phyloP scores from a whole-genome alignment of 345 rosid species.

The Salix koriyanagi region DNA sequence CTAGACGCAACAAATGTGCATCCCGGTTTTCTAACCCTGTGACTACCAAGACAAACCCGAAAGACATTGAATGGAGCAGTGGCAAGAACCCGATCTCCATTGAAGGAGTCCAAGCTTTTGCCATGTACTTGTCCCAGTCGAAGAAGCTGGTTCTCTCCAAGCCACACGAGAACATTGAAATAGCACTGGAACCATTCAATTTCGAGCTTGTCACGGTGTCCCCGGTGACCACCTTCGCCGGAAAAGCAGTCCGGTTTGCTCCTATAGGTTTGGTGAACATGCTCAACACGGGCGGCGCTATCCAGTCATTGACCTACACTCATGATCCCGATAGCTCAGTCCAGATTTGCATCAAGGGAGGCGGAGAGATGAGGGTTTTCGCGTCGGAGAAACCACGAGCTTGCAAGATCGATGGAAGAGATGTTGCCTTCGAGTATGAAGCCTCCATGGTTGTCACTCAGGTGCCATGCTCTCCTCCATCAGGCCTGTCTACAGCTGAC shows the following conservation, averaged over 20 bases:
- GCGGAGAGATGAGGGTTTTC: conserved; percentile 64
- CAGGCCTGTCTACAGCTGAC: conserved; percentile 41
- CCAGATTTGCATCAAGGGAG: conserved; percentile 54
- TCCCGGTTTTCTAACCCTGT: conserved; percentile 53
- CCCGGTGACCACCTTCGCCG: conserved; percentile 43
- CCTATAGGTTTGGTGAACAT: conserved; percentile 80
- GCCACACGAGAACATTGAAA: conserved; percentile 41
- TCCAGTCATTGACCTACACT: conserved; percentile 42
- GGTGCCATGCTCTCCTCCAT: conserved; percentile 61
- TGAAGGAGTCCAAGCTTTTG: conserved; percentile 54
- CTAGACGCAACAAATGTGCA: conserved; percentile 67
- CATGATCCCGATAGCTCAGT: conserved; percentile 26
- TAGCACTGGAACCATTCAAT: conserved; percentile 68
- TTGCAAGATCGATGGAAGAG: conserved; percentile 61
- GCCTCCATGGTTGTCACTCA: conserved; percentile 45
- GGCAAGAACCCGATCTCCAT: conserved; percentile 64
- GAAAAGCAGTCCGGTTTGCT: conserved; percentile 54
- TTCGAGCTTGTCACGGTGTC: conserved; percentile 83
- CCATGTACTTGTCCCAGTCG: conserved; percentile 62
- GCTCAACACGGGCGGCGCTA: conserved; percentile 89
- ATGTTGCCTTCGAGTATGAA: conserved; percentile 52
- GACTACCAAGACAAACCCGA: conserved; percentile 49
- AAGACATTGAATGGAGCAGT: conserved; percentile 75
- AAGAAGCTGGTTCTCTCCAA: conserved; percentile 62
- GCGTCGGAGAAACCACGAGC: conserved; percentile 58